These are phyloP conservation scores for Pseudozyma flocculosa DNA, from an alignment of 1,284 basidiomycete genomes.

Conservation along the genomic window DNA sequence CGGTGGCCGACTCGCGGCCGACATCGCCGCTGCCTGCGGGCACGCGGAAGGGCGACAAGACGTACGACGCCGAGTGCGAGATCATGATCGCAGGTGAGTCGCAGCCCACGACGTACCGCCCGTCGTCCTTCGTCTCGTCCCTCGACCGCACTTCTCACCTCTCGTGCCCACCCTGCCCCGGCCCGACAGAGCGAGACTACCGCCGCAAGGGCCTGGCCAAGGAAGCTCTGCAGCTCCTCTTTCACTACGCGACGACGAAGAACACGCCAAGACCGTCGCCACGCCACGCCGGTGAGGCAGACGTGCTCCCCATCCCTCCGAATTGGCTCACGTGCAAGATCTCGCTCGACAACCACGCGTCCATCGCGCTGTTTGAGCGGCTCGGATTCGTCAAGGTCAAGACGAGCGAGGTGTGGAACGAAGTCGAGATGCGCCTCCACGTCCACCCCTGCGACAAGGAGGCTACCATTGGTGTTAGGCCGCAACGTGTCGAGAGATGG, in stretches of 20 bases:
- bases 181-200: conserved; percentile 67
- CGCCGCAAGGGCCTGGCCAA: conserved; percentile 65
- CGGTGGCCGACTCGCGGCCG: too few relatives aligned
- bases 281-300: too few relatives aligned
- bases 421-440: conserved; percentile 38
- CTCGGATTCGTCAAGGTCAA: conserved; percentile 39
- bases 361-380: conserved; percentile 34
- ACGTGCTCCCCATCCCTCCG: conserved; percentile 22
- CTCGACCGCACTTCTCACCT: conserved; percentile 31
- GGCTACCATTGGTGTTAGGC: neutral
- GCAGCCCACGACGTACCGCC: too few relatives aligned
- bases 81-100: conserved; percentile 78
- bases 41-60: conserved; percentile 51
- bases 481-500: neutral
- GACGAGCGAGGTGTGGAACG: conserved; percentile 40
- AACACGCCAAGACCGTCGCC: conserved; percentile 12
- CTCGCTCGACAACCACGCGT: conserved; percentile 28
- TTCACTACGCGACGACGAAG: conserved; percentile 58
- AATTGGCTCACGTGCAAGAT: conserved; percentile 41
- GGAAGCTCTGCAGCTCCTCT: conserved; percentile 55
- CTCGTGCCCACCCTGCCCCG: too few relatives aligned
- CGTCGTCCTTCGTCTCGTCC: too few relatives aligned
- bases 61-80: conserved; percentile 67
- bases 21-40: neutral
- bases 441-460: neutral